Evolutionary conservation across 371 early-diverging fungal genomes (phyloP), one percentile per base, ranked within the genome.

Genomic region (Circinella minor): DNA sequence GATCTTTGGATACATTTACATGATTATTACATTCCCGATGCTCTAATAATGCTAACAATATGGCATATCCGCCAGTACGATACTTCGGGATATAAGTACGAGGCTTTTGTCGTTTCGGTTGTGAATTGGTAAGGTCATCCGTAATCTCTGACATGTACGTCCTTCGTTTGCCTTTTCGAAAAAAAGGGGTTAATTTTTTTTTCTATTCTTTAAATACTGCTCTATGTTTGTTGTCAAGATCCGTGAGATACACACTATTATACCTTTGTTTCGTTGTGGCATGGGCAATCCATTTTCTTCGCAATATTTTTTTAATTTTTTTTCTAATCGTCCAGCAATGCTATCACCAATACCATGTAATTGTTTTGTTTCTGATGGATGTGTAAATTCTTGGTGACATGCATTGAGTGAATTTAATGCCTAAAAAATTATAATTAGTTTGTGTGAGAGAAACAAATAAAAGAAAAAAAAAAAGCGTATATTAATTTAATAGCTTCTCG

Each of bases 41-140:
- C n/a, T 88, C 79, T 39, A 85, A 76, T 14, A 98, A 75, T 11
- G 93, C 86, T 3, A 95, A 69, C n/a, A 98, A 77, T 43, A 98
- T 92, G 8, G 90, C 95, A 77, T 96, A 98, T 4, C 90, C 86
- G 5, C 93, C 97, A 0, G 95, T 90, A 34, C 95, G 88, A 71
- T 90, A 93, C 17, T 79, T 68, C 6, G 98, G 98, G 5, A 97
- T 85, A 74, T 98, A 97, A 6, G 81, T 59, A 49, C 76, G 70
- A 1, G 71, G 66, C 37, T 61, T 5, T 5, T 36, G 54, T 74
- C 71, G 69, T 49, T 66, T 86, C 65, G 66, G 71, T 38, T 17
- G 55, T 59, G 61, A 66, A 38, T 63, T 43, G 4, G 51, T 13
- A 36, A 67, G 64, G 69, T 81, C 70, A 17, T 38, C n/a, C 3